Evolutionary conservation across 1,139 yeast genomes (phyloP).

Genomic region (Nadsonia commutata): DNA sequence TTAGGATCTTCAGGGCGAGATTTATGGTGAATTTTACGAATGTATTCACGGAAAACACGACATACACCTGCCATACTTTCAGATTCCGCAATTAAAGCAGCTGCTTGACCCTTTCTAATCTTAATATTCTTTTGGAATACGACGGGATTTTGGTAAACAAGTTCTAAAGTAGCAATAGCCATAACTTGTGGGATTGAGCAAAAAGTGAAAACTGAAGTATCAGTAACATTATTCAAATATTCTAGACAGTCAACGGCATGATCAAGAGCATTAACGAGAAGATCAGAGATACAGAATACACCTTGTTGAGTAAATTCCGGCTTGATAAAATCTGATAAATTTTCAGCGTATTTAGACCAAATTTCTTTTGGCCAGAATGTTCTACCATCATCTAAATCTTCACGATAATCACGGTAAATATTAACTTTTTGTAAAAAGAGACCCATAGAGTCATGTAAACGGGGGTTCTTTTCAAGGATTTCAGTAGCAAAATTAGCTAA

Average conservation of each 20-base stretch:
- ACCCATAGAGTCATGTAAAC: slow-evolving; percentile 78
- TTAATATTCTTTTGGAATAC: slow-evolving; percentile 65
- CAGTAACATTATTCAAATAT: slow-evolving; percentile 63
- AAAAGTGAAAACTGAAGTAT: slow-evolving; percentile 74
- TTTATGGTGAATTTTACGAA: slow-evolving; percentile 64
- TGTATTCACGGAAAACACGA: slow-evolving; percentile 55
- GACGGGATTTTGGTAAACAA: slow-evolving; percentile 66
- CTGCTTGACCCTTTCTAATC: slow-evolving; percentile 86
- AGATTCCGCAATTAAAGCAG: slow-evolving; percentile 56
- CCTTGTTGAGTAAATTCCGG: slow-evolving; percentile 38
- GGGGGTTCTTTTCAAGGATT: slow-evolving; percentile 35
- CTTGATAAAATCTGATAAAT: slow-evolving; percentile 32
- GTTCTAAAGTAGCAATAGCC: slow-evolving; percentile 90
- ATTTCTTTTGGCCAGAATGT: slow-evolving; percentile 94
- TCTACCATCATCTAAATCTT: slow-evolving; percentile 83
- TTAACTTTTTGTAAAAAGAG: slow-evolving; percentile 88
- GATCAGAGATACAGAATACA: slow-evolving; percentile 61
- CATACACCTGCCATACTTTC: slow-evolving; percentile 69
- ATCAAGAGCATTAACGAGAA: slow-evolving; percentile 63
- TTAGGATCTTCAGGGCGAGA: slow-evolving; percentile 74
- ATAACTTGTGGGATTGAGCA: slow-evolving; percentile 97
- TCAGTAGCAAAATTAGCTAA: slow-evolving; percentile 28
- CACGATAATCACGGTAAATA: slow-evolving; percentile 88
- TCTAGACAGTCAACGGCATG: slow-evolving; percentile 69
- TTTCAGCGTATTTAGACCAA: slow-evolving; percentile 62